phyloP scores from a whole-genome alignment of 1,284 basidiomycete genomes.

The Veloporphyrellus conicus region DNA sequence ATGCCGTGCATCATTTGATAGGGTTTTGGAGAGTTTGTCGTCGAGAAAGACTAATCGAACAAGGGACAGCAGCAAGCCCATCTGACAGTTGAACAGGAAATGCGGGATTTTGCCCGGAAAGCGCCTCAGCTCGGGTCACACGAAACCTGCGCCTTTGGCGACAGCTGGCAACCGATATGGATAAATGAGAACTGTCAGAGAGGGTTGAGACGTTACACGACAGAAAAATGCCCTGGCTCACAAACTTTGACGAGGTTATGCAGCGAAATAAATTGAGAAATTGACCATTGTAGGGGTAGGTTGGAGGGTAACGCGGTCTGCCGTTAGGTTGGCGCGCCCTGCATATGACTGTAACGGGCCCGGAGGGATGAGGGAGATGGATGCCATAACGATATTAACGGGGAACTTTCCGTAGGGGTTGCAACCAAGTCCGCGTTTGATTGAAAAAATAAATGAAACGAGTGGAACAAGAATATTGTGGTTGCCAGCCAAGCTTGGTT shows the following conservation, averaged over 20 bases:
- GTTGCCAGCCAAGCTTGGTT: constrained; percentile 20
- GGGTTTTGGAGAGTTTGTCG: constrained; percentile 34
- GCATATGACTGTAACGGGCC: constrained; percentile 35
- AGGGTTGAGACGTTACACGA: constrained; percentile 25
- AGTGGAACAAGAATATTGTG: constrained; percentile 5
- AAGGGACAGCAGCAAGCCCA: constrained; percentile 24
- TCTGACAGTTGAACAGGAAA: constrained; percentile 10
- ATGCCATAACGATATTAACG: constrained; percentile 36
- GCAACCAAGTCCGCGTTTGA: constrained; percentile 7
- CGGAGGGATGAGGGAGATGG: constrained; percentile 16
- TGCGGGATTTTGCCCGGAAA: constrained; percentile 19
- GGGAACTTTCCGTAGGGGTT: constrained; percentile 23
- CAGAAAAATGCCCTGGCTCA: constrained; percentile 27
- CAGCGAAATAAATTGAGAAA: constrained; percentile 25
- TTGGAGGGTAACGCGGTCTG: constrained; percentile 18
- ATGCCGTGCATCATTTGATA: constrained; percentile 38
- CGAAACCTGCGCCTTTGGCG: constrained; percentile 20
- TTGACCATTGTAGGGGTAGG: constrained; percentile 15
- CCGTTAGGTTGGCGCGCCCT: constrained; percentile 28
- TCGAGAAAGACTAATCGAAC: constrained; percentile 38
- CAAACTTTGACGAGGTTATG: constrained; percentile 20
- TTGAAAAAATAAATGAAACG: constrained; percentile 14
- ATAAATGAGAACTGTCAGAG: constrained; percentile 32
- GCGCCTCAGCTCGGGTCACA: constrained; percentile 24
- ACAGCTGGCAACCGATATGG: constrained; percentile 26